Evolutionary conservation across 164 flowering plant species (phyloP).

Genomic region (Vitis rupestris): DNA sequence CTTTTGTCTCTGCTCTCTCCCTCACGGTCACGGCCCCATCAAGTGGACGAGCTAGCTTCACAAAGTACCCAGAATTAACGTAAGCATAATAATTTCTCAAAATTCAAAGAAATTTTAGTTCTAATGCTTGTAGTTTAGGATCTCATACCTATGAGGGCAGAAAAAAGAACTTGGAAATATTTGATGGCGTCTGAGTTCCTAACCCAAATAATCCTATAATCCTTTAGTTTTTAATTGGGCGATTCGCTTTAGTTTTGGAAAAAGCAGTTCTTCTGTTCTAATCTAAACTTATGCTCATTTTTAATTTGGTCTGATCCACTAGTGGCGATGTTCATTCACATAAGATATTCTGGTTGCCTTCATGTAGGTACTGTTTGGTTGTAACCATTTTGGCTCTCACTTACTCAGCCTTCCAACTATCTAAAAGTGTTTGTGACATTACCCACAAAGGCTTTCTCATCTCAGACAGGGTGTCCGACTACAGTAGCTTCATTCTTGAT

Average conservation of each 20-base stretch:
- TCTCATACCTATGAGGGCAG: too few species aligned
- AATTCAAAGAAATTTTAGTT: neutral
- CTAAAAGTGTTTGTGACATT: constrained; percentile 51
- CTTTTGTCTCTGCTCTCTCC: constrained; percentile 41
- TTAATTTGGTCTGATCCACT: too few species aligned
- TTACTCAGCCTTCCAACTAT: constrained; percentile 50
- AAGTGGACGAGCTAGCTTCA: constrained; percentile 12
- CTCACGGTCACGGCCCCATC: constrained; percentile 22
- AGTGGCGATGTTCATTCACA: neutral
- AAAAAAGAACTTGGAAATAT: too few species aligned
- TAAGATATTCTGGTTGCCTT: constrained; percentile 2
- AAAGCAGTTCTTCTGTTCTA: too few species aligned
- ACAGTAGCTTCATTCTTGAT: constrained; percentile 51
- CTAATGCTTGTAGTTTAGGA: too few species aligned
- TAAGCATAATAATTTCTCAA: constrained; percentile 16
- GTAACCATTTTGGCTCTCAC: constrained; percentile 30
- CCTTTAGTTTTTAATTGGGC: too few species aligned
- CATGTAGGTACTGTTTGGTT: constrained; percentile 40
- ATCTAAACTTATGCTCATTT: too few species aligned
- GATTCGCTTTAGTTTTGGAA: too few species aligned
- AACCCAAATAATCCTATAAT: too few species aligned
- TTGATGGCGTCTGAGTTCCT: too few species aligned
- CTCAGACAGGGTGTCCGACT: constrained; percentile 49
- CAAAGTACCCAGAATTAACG: constrained; percentile 32
- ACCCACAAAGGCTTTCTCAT: constrained; percentile 44